Evolutionary conservation across 129 eudicot genomes (phyloP), one percentile per base, ranked within the genome.

Genomic region (Artemisia tridentata): DNA sequence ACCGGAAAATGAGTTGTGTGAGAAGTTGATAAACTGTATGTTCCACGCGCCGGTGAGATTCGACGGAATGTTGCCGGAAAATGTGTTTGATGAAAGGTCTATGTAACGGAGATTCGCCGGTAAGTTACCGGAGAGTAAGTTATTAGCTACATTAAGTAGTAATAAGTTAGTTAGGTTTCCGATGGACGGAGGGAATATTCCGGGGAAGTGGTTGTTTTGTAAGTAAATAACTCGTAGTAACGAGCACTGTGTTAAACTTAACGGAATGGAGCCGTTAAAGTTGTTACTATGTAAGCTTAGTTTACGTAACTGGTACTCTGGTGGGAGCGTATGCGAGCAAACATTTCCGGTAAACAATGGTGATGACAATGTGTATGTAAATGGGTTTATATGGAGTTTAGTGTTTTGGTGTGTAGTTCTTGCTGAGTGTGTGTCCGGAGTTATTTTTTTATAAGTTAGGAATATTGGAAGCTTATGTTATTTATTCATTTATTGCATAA

Each of bases 1-100:
- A 17, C 97, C 97, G 78, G 95, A 84, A 17, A 87, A 80, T 7
- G 59, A 73, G 65, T 90, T 90, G 77, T 71, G 77, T 5, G 97
- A 90, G 0, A 90, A 34, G 49, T 87, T 83, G 12, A 87, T 31
- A 20, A 85, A 54, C 66, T 83, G 78, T n/a, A 90, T 79, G 34
- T 72, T 54, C 47, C 65, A 48, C 5, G 67, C 38, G 5, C 64
- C 55, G 0, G 91, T 64, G 17, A 85, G 45, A 43, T 81, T 83
- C 7, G 31, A 75, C 18, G 87, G 91, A 3, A 85, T 81, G 50
- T 71, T 41, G 3, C 96, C 95, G 21, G 87, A 73, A 16, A 90
- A 69, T 27, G 62, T 41, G 63, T 90, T 90, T 1, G 84, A 80
- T 4, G 95, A 87, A 61, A 90, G 55, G 67, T 90, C 96, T 18